Conservation (phyloP, 495 filamentous ascomycete species). For the Poronia punctata region DNA sequence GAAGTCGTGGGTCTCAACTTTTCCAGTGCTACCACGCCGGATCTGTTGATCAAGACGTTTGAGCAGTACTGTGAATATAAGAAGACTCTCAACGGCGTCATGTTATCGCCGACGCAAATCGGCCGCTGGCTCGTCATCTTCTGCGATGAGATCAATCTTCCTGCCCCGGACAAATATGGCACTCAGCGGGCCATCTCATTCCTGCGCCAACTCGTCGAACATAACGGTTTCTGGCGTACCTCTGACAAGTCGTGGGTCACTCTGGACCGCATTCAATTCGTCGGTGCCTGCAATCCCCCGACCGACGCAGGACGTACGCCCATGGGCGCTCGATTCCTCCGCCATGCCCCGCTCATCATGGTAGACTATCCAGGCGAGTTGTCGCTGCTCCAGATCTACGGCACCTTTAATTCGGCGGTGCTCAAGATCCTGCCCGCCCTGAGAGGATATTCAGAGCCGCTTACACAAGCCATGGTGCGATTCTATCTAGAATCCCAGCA, state of each 20-base stretch:
- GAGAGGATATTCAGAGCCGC: conserved; percentile 86
- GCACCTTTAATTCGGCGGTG: conserved; percentile 93
- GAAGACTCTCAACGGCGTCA: conserved; percentile 92
- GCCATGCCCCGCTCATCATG: conserved; percentile 96
- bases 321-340: conserved; percentile 85
- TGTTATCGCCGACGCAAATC: conserved; percentile 92
- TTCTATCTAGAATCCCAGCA: conserved; percentile 92
- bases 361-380: conserved; percentile 96
- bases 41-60: conserved; percentile 96
- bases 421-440: conserved; percentile 94
- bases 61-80: conserved; percentile 99
- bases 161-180: conserved; percentile 96
- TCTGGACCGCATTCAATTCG: conserved; percentile 95
- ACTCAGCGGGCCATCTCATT: conserved; percentile 97
- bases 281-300: conserved; percentile 98
- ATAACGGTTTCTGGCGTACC: conserved; percentile 98
- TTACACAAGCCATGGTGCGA: conserved; percentile 97
- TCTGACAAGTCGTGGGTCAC: conserved; percentile 97
- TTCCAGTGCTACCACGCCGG: conserved; percentile 95
- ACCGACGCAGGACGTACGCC: conserved; percentile 95
- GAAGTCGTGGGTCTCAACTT: conserved; percentile 99
- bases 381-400: conserved; percentile 93
- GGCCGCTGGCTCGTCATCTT: conserved; percentile 97
- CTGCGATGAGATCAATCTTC: conserved; percentile 98
- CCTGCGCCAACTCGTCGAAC: conserved; percentile 91